Base-by-base conservation (phyloP, 768 basidiomycete genomes). In the Podaxis sp. region DNA sequence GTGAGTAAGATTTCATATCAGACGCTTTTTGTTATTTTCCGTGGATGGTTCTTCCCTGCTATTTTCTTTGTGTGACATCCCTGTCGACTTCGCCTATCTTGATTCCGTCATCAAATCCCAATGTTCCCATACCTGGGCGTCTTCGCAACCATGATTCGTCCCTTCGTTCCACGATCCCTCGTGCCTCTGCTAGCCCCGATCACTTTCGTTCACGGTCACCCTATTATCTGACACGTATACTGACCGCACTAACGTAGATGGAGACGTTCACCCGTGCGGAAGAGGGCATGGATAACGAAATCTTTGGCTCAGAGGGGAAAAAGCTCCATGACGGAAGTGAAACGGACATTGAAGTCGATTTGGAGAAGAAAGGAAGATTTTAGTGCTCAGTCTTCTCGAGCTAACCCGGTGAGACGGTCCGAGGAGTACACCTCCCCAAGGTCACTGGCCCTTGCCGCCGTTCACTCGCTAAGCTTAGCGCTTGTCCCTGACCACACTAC, bases 201-300 rank as follows among this genome's bases (percentile, higher is more conserved):
- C 18, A 16, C 42, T 18, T 44, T 18, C 42, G 5, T 25, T 38
- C 35, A 37, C 37, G 25, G 27, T 38, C 21, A 32, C 23, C 5
- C 10, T 32, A 23, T 42, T 13, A 21, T 18, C 6, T 47, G 21
- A 28, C 21, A 38, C 21, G n/a, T n/a, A 50, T 35, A 23, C 59
- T 61, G 52, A 61, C 28, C 21, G 27, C 35, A 13, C 28, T 2
- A 37, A 27, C n/a, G 38, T 53, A 81, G 79, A 81, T 81, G 80
- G 80, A 81, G 62, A 81, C 79, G 0, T 79, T 80, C 62, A 77
- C 76, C 2, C 77, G 73, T 50, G 71, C 69, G 5, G 77, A 79
- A 61, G 73, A 71, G 44, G 46, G 25, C 36, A 57, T 59, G 37
- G 57, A 64, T 14, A 64, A 65, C 28, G 67, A 68, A 32, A 54